phyloP scores from a whole-genome alignment of 257 asterid species.

The Coffea canephora region DNA sequence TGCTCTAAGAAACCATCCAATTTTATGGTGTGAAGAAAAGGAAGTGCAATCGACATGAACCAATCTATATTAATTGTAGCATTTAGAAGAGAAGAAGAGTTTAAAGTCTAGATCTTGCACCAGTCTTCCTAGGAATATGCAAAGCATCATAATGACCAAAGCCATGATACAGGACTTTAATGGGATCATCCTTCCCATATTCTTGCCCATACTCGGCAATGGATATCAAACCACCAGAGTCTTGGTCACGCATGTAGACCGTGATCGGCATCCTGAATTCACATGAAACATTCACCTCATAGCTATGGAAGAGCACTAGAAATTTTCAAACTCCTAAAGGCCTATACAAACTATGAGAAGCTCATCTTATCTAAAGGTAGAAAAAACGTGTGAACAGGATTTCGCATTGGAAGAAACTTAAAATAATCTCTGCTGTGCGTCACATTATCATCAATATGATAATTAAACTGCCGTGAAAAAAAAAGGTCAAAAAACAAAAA shows the following conservation, averaged over 20 bases:
- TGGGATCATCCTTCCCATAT: conserved; percentile 71
- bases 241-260: conserved; percentile 74
- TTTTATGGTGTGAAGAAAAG: background rate
- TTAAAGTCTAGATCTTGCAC: conserved; percentile 63
- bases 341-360: background rate
- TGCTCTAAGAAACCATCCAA: background rate
- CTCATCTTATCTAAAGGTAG: background rate
- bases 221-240: conserved; percentile 71
- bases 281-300: conserved; percentile 2
- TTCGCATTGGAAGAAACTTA: background rate
- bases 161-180: conserved; percentile 78
- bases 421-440: background rate
- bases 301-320: background rate
- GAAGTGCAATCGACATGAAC: background rate
- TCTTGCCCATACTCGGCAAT: conserved; percentile 95
- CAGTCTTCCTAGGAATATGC: conserved; percentile 47
- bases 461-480: background rate
- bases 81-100: background rate
- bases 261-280: conserved; percentile 82
- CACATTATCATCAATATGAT: background rate
- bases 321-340: background rate
- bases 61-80: background rate
- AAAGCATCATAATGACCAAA: conserved; percentile 91
- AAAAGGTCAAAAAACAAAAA: no score
- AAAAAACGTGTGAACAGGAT: background rate